These are phyloP conservation scores for Dactylis glomerata DNA, from an alignment of 176 grass and related monocot genomes.

Conservation along the genomic window DNA sequence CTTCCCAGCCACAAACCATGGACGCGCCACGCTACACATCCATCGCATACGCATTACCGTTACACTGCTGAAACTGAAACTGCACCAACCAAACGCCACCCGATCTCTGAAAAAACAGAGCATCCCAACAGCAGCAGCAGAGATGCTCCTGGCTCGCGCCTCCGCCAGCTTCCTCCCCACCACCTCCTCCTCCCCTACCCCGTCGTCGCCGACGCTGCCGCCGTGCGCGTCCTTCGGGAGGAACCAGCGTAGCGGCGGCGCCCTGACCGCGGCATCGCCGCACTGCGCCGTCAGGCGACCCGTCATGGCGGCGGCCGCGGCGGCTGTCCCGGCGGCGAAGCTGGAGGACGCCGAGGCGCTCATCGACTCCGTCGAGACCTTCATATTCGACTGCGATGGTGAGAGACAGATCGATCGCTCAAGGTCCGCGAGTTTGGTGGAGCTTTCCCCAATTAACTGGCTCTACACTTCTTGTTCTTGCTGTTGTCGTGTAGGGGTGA, in stretches of 20 bases:
- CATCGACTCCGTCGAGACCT: constrained; percentile 93
- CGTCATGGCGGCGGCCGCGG: constrained; percentile 32
- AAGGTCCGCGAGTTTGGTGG: neutral
- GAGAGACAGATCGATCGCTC: neutral
- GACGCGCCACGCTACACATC: neutral
- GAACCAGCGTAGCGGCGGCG: neutral
- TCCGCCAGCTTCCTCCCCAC: constrained; percentile 38
- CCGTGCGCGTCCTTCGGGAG: neutral
- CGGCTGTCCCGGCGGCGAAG: constrained; percentile 32
- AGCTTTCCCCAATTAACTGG: neutral
- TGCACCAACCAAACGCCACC: constrained; percentile 25
- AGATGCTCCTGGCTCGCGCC: constrained; percentile 47
- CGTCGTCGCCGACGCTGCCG: constrained; percentile 21
- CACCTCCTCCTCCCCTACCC: constrained; percentile 22
- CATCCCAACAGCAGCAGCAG: neutral
- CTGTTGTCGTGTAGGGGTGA: constrained; percentile 57
- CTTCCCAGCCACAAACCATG: constrained; percentile 36
- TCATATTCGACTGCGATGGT: constrained; percentile 97
- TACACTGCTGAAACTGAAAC: neutral
- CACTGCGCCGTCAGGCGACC: constrained; percentile 15
- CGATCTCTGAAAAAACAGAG: neutral
- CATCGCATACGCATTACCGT: constrained; percentile 20
- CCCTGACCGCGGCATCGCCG: neutral
- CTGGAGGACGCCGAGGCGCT: constrained; percentile 77
- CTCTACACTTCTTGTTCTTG: neutral